Evolutionary conservation across 202 grass and related monocot species (phyloP).

Genomic region (Setaria italica): DNA sequence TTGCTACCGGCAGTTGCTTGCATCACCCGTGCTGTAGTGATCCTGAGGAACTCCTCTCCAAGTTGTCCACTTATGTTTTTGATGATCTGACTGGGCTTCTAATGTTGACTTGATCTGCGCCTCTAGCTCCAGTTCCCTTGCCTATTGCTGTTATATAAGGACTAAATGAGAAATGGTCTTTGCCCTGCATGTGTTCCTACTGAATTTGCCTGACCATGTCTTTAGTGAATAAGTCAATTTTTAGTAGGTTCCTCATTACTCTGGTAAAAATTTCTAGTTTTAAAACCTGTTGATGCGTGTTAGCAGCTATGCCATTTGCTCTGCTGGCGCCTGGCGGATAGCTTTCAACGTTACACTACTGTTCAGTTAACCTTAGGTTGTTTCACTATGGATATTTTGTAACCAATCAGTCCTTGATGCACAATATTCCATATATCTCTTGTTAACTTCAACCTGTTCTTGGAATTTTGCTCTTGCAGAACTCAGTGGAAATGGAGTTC

Average conservation of each 20-base stretch:
- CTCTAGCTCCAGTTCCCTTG: slow-evolving; percentile 24
- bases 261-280: slow-evolving; percentile 22
- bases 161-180: slow-evolving; percentile 29
- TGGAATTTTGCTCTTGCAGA: slow-evolving; percentile 57
- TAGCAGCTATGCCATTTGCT: slow-evolving; percentile 4
- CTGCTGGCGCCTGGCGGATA: not conserved
- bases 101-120: slow-evolving; percentile 48
- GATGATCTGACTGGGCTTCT: slow-evolving; percentile 1
- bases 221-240: slow-evolving; percentile 38
- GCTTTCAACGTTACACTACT: not conserved
- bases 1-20: slow-evolving; percentile 10
- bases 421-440: not conserved
- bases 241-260: slow-evolving; percentile 31
- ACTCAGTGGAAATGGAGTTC: slow-evolving; percentile 80
- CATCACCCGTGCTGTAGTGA: slow-evolving; percentile 12
- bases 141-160: not conserved
- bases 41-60: slow-evolving; percentile 33
- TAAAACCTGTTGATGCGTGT: slow-evolving; percentile 19
- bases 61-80: slow-evolving; percentile 32
- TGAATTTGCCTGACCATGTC: slow-evolving; percentile 15
- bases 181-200: slow-evolving; percentile 38
- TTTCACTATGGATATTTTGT: slow-evolving; percentile 10
- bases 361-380: slow-evolving; percentile 21
- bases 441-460: slow-evolving; percentile 32
- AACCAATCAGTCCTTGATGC: slow-evolving; percentile 11